Evolutionary conservation across 768 basidiomycete species (phyloP), one percentile per base, ranked within the genome.

Genomic region (Tulasnella sp.): DNA sequence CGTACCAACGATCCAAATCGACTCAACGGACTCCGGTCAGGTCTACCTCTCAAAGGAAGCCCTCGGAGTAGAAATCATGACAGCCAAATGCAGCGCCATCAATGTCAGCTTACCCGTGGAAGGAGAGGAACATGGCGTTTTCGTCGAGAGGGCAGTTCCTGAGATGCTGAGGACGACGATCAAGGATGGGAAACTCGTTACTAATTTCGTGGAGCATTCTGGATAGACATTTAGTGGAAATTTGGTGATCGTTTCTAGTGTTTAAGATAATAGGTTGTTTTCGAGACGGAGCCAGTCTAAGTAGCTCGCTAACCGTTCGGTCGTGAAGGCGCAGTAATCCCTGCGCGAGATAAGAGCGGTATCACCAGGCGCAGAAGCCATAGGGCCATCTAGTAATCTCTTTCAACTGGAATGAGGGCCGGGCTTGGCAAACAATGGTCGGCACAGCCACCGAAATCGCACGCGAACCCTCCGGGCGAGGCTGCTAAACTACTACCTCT

Each of bases 111-210:
- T 98, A 31, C 96, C 96, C 0, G 91, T 93, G 0, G 91, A 91
- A 82, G 94, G 91, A 24, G 95, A 96, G 81, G 96, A 98, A 84
- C 95, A 97, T 14, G 97, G 96, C 8, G 88, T 97, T 71, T 98
- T 96, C 82, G 90, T 90, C 81, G 98, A 99, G 85, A 91, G 92
- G 81, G 89, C 97, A 0, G 87, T 99, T 27, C 97, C 98, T 0
- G 98, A 99, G 86, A 99, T 98, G 94, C 88, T 99, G 85, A 95
- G 91, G 88, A 94, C 94, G 27, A 89, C 91, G 46, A 87, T 99
- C 38, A 87, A 90, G 83, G 87, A 89, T 81, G 97, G 97, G 16
- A 97, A 93, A 85, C 86, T 99, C 79, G 89, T 96, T 48, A 98
- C 97, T 24, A 91, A 87, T 18, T 90, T 98, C 38, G 93, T 99